Percentiles rank a stretch among this genome's conserved stretches.
Conservation (phyloP, 2,329 filamentous ascomycete genomes). For the Colletotrichum zoysiae region DNA sequence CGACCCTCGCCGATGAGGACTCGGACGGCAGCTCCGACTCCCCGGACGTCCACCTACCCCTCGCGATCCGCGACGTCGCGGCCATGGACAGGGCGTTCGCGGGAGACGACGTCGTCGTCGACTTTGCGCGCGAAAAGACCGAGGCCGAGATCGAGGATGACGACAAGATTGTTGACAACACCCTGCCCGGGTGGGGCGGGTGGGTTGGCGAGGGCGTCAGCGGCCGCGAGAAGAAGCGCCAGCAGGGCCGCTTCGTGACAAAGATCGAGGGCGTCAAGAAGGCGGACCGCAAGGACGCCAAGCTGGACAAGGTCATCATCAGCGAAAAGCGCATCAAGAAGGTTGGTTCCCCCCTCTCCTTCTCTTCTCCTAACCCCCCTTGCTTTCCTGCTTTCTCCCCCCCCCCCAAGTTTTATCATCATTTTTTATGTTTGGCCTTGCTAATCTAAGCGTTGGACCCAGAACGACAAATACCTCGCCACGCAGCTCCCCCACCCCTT, state of each 20-base stretch:
- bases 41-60: conserved; percentile 63
- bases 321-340: conserved; percentile 93
- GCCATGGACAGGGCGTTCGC: conserved; percentile 89
- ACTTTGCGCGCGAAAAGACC: conserved; percentile 86
- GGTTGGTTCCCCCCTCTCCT: conserved; percentile 59
- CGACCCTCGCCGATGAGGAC: conserved; percentile 46
- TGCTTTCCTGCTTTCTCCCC: not conserved
- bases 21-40: conserved; percentile 55
- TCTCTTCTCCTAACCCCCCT: too few relatives aligned
- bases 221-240: conserved; percentile 74
- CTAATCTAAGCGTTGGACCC: conserved; percentile 13
- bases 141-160: conserved; percentile 80
- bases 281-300: conserved; percentile 83
- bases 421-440: conserved; percentile 8
- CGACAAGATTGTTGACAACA: conserved; percentile 84
- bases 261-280: conserved; percentile 81
- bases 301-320: conserved; percentile 87
- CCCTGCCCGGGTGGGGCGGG: conserved; percentile 93
- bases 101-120: conserved; percentile 83
- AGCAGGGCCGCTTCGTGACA: conserved; percentile 72
- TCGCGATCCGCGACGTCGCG: conserved; percentile 71
- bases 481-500: conserved; percentile 88
- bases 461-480: conserved; percentile 91
- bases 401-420: conserved; percentile 3
- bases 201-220: conserved; percentile 90